Conservation (phyloP, 129 eudicot genomes). For the Deinandra increscens region DNA sequence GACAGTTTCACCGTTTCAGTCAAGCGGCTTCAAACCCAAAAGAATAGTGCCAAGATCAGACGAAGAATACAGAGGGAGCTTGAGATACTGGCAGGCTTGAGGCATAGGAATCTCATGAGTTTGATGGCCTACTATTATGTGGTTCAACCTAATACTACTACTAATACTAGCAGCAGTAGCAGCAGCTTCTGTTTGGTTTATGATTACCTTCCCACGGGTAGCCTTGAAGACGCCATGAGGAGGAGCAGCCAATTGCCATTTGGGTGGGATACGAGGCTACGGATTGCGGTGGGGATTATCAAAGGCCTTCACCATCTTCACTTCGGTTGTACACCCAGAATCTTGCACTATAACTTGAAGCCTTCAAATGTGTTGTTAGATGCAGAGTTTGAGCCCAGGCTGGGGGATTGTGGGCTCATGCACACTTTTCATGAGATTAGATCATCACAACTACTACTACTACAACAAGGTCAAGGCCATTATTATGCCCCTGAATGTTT, state of each 20-base stretch:
- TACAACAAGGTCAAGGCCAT: too few relatives aligned
- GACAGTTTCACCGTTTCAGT: conserved; percentile 69
- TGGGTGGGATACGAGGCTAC: conserved; percentile 70
- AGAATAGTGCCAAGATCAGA: conserved; percentile 29
- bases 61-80: conserved; percentile 57
- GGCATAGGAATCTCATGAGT: conserved; percentile 71
- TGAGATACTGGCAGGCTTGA: conserved; percentile 53
- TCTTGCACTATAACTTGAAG: conserved; percentile 68
- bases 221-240: conserved; percentile 65
- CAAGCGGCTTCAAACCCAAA: conserved; percentile 53
- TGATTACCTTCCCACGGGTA: conserved; percentile 76
- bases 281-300: conserved; percentile 77
- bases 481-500: conserved; percentile 70
- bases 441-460: conserved; percentile 16
- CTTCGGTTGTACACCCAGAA: conserved; percentile 43
- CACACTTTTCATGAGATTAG: conserved; percentile 4
- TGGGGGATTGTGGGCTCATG: conserved; percentile 68
- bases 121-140: conserved; percentile 72
- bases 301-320: conserved; percentile 83
- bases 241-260: conserved; percentile 26
- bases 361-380: conserved; percentile 84
- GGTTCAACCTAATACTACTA: conserved; percentile 30
- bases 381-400: conserved; percentile 62
- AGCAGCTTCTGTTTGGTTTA: conserved; percentile 56
- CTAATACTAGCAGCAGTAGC: too few relatives aligned